These are phyloP conservation scores for Crithidia fasciculata DNA, from an alignment of 208 protist genomes.

Conservation along the genomic window DNA sequence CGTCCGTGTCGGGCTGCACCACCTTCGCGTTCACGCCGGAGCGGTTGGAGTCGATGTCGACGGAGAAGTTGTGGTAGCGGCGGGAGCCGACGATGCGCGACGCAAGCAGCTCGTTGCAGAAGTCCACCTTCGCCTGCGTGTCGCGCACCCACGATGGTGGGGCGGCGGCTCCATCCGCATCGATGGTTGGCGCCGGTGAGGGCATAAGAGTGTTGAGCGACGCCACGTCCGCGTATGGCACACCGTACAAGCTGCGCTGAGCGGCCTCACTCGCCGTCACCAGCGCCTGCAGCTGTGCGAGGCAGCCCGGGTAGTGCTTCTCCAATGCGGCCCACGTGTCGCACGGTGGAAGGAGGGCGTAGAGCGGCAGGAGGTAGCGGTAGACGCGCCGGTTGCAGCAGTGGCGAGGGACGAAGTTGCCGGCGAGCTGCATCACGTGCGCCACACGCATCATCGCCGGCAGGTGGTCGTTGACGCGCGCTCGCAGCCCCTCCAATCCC, in stretches of 20 bases:
- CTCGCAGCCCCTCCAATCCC: conserved; percentile 31
- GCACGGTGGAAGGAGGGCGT: conserved; percentile 69
- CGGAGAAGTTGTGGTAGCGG: conserved; percentile 90
- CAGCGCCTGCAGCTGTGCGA: conserved; percentile 10
- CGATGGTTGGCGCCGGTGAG: not conserved
- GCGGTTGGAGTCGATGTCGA: conserved; percentile 52
- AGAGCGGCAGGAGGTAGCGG: conserved; percentile 80
- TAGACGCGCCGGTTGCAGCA: conserved; percentile 83
- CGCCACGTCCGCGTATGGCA: conserved; percentile 30
- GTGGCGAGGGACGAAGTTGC: conserved; percentile 77
- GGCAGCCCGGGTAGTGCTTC: conserved; percentile 40
- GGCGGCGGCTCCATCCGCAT: not conserved
- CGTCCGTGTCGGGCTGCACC: conserved; percentile 59
- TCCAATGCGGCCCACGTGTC: conserved; percentile 59
- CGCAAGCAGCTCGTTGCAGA: conserved; percentile 57
- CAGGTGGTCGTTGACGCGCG: conserved; percentile 47
- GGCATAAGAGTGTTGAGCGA: not conserved
- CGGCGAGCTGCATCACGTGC: conserved; percentile 52
- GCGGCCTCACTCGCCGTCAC: not conserved
- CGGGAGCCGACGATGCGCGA: conserved; percentile 61
- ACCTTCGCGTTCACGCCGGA: conserved; percentile 47
- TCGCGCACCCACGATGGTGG: conserved; percentile 32
- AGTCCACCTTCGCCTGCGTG: conserved; percentile 29
- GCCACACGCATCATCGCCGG: conserved; percentile 56
- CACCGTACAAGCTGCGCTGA: conserved; percentile 10